Evolutionary conservation across 495 filamentous ascomycete species (phyloP).

Genomic region (Oleoguttula mirabilis): DNA sequence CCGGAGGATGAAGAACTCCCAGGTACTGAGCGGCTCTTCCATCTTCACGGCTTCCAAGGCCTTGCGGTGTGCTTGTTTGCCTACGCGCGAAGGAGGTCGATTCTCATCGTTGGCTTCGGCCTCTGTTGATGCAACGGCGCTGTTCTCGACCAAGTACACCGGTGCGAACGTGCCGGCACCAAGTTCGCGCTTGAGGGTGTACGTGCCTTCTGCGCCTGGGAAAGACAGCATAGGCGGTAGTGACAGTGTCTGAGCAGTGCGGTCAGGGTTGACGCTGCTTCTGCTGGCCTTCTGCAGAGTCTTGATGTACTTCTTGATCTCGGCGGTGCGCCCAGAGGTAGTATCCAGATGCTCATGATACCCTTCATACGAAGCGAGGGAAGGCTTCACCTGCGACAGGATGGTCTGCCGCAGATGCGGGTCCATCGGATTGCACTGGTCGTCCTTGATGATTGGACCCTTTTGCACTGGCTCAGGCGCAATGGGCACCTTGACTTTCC

Average conservation of each 20-base stretch:
- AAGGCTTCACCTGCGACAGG: conserved; percentile 54
- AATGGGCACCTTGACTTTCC: background rate
- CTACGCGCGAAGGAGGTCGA: conserved; percentile 23
- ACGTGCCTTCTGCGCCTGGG: conserved; percentile 45
- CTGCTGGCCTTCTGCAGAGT: conserved; percentile 48
- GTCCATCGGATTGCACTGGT: conserved; percentile 79
- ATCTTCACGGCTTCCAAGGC: conserved; percentile 80
- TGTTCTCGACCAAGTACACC: conserved; percentile 78
- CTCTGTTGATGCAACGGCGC: conserved; percentile 33
- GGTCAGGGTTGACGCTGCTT: conserved; percentile 42
- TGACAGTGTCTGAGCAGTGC: conserved; percentile 41
- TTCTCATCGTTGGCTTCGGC: conserved; percentile 33
- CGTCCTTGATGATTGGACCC: conserved; percentile 64
- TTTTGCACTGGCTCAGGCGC: conserved; percentile 22
- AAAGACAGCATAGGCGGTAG: conserved; percentile 57
- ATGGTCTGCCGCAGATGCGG: conserved; percentile 60
- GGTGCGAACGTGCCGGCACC: conserved; percentile 90
- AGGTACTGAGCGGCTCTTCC: conserved; percentile 74
- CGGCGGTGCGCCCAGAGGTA: conserved; percentile 47
- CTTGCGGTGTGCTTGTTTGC: conserved; percentile 36
- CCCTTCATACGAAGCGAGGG: conserved; percentile 59
- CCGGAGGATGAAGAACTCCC: conserved; percentile 96
- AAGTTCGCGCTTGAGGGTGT: conserved; percentile 75
- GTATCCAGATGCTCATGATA: conserved; percentile 56
- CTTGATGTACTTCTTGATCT: conserved; percentile 72